Evolutionary conservation across 1,139 yeast genomes (phyloP), one percentile per base, ranked within the genome.

Genomic region (Saccharomyces hybrid): DNA sequence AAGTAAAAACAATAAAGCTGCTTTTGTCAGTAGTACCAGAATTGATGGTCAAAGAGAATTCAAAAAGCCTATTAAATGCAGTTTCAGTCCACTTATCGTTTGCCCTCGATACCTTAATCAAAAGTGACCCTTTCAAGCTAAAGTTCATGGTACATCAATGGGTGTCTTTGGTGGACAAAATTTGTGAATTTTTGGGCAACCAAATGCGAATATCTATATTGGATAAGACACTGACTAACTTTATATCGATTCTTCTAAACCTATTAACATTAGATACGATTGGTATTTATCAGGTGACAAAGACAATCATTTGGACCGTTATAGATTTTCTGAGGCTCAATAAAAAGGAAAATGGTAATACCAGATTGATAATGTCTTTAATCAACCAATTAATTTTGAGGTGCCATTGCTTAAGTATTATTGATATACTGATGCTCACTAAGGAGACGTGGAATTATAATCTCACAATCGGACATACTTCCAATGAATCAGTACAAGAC

Each of bases 71-170:
- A 26, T 28, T 65, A 3, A 57, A 58, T n/a, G 59, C 65, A 3
- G 54, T 62, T 5, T 58, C 67, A 1, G 57, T 60, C 5, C 67
- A 67, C 51, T 46, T 66, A 13, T 56, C 64, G 19, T 58, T 54
- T 52, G 63, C 66, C 2, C 47, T 66, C 16, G 49, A 58, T 8
- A 51, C 62, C 3, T 42, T 68, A 9, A 49, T 63, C 4, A 52
- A 56, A 2, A 58, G 64, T 29, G 60, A 59, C 6, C 28, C 57
- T n/a, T 68, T 68, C 50, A 56, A 56, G 25, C 50, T 60, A 26
- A 68, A 66, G 50, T 60, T 61, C 50, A 55, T 57, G n/a, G 57
- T 59, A 7, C 61, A 62, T 13, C 61, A 62, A 41, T 68, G 70
- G 70, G 53, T 57, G 2, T 51, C 58, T 1, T 14, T 66, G 16